Base-by-base conservation (phyloP, 176 grass and related monocot species). In the Zizania latifolia region DNA sequence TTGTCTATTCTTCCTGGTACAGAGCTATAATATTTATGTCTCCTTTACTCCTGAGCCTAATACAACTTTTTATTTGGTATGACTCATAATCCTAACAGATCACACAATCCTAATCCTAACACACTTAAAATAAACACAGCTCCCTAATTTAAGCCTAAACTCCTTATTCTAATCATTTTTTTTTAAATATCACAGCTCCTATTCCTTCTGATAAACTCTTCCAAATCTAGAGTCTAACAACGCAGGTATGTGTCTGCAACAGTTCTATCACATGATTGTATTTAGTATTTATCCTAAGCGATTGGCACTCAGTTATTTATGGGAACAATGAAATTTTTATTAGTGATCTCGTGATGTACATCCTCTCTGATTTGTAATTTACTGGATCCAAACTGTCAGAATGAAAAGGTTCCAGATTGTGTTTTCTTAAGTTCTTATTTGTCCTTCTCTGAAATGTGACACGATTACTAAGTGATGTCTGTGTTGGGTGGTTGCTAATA, bases 231-330 rank as follows among this genome's bases (percentile, higher is more conserved):
- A n/a, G n/a, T n/a, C n/a, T n/a, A n/a, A n/a, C n/a, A n/a, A n/a
- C n/a, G n/a, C 83, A 83, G 89, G 95, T 98, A 90, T 38, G 56
- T 78, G 68, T 80, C 10, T 58, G 61, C 58, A 65, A 13, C 23
- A 75, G 9, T 76, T 70, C 4, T 8, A 7, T 23, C 9, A 67
- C 37, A 34, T 75, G 26, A 3, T 81, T 50, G 1, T 46, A 19
- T 41, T 62, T 71, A 58, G 15, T 71, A n/a, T 24, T 67, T 68
- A 41, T 45, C 13, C 40, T 56, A 6, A 75, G 37, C 29, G 46
- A 31, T 66, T 54, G 16, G 48, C 50, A n/a, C 45, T 30, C 8
- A 30, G 53, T 56, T 89, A 40, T 11, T 11, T 65, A 62, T 36
- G 58, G 6, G 4, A 78, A 78, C 28, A 61, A 63, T 2, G 26